Evolutionary conservation across 441 rosid genomes (phyloP).

Genomic region (Corymbia citriodora): DNA sequence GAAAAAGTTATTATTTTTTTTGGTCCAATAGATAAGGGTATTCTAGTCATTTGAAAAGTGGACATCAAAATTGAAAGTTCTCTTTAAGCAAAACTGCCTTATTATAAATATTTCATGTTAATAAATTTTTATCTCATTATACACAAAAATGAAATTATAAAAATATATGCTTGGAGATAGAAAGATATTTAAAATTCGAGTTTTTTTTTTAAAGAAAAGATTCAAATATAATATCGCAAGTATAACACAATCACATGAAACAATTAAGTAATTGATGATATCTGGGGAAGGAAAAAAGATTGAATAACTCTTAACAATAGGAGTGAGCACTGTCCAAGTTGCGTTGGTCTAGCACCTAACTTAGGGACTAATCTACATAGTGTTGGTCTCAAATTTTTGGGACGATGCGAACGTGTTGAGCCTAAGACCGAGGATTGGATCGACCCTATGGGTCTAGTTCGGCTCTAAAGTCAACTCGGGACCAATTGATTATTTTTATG

Average conservation of each 20-base stretch:
- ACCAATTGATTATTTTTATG: too few species aligned
- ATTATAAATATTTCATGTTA: neutral
- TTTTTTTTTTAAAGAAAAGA: neutral
- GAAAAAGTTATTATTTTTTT: neutral
- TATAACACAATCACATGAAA: neutral
- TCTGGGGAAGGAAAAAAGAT: neutral
- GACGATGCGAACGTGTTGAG: too few species aligned
- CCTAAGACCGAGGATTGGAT: too few species aligned
- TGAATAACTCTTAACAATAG: neutral
- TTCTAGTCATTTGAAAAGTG: neutral
- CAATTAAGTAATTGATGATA: neutral
- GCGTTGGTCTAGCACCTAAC: too few species aligned
- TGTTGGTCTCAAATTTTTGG: too few species aligned
- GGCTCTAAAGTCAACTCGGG: too few species aligned
- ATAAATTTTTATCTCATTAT: neutral
- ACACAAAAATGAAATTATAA: neutral
- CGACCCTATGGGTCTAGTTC: too few species aligned
- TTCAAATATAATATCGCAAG: neutral
- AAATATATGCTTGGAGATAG: neutral
- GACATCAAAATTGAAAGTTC: neutral
- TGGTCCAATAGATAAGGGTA: neutral
- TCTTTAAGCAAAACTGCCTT: neutral
- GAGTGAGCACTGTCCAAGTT: too few species aligned
- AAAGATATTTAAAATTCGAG: rapidly evolving
- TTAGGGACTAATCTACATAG: too few species aligned